These are phyloP conservation scores for Chloris gayana DNA, from an alignment of 176 grass and related monocot genomes.

Conservation along the genomic window DNA sequence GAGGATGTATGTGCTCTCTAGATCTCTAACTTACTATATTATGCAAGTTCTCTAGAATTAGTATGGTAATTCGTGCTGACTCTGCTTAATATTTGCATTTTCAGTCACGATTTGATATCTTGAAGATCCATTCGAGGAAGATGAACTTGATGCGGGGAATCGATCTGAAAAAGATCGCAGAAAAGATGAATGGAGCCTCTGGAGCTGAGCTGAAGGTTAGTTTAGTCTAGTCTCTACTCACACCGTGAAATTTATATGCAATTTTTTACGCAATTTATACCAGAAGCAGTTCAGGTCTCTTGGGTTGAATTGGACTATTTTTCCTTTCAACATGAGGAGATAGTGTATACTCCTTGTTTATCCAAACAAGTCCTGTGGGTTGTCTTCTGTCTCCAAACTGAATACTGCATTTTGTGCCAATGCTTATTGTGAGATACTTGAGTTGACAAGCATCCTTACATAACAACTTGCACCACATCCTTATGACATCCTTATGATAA, in stretches of 20 bases:
- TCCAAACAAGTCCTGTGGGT: not conserved
- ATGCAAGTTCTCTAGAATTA: not conserved
- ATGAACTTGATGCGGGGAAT: slow-evolving; percentile 99
- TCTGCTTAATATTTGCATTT: slow-evolving; percentile 32
- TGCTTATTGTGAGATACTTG: not conserved
- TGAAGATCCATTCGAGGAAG: slow-evolving; percentile 98
- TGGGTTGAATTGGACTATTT: not conserved
- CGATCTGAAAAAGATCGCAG: slow-evolving; percentile 98
- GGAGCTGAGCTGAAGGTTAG: slow-evolving; percentile 97
- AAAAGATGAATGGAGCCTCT: slow-evolving; percentile 96
- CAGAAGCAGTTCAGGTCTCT: not conserved
- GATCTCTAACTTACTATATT: not conserved
- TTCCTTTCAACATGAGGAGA: not conserved
- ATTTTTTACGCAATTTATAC: not conserved
- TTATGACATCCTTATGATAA: too few relatives aligned
- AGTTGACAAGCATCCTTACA: not conserved
- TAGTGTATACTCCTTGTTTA: too few relatives aligned
- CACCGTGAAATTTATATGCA: not conserved
- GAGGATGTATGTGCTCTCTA: slow-evolving; percentile 65
- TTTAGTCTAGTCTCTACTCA: slow-evolving; percentile 6
- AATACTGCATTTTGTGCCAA: not conserved
- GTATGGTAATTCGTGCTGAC: slow-evolving; percentile 17
- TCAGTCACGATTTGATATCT: slow-evolving; percentile 94
- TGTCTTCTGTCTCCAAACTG: not conserved
- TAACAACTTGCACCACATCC: not conserved